Percentiles rank a stretch among this genome's conserved stretches.
phyloP scores from a whole-genome alignment of 768 basidiomycete genomes.

The Termitomyces sp. region DNA sequence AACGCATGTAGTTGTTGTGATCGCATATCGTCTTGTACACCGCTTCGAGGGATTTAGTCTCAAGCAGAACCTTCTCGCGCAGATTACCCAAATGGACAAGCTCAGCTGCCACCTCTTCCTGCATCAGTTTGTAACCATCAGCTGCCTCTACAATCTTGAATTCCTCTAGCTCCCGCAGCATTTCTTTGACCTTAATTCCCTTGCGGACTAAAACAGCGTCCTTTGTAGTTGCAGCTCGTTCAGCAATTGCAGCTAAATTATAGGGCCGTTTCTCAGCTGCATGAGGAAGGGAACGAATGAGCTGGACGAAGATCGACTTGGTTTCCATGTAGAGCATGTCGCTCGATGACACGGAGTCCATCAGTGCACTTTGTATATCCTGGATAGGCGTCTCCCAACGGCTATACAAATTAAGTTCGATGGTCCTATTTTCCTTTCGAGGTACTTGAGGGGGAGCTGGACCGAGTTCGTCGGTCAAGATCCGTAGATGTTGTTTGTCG shows the following conservation, averaged over 20 bases:
- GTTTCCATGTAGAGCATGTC: constrained; percentile 99
- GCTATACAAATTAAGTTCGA: constrained; percentile 89
- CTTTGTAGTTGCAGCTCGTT: constrained; percentile 94
- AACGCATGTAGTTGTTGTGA: constrained; percentile 95
- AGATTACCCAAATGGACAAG: constrained; percentile 95
- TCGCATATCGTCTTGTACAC: constrained; percentile 99
- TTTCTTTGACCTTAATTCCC: constrained; percentile 99
- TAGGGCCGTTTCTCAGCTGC: constrained; percentile 82
- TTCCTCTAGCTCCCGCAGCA: constrained; percentile 94
- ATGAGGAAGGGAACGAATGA: constrained; percentile 90
- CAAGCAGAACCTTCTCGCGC: constrained; percentile 89
- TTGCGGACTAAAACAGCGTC: constrained; percentile 93
- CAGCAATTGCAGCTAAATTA: constrained; percentile 83
- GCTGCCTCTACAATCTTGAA: constrained; percentile 72
- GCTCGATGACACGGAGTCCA: constrained; percentile 95
- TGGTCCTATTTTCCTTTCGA: constrained; percentile 93
- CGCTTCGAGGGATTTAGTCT: constrained; percentile 89
- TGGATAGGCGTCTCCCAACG: constrained; percentile 99
- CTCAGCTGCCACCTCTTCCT: constrained; percentile 94
- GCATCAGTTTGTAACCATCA: constrained; percentile 93
- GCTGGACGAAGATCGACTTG: constrained; percentile 97
- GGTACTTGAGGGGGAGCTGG: constrained; percentile 92
- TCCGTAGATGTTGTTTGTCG: constrained; percentile 95
- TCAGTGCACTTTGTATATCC: constrained; percentile 92
- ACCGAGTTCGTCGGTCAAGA: constrained; percentile 94